Conservation (phyloP, 1,139 yeast species). For the Geotrichum klebahnii region DNA sequence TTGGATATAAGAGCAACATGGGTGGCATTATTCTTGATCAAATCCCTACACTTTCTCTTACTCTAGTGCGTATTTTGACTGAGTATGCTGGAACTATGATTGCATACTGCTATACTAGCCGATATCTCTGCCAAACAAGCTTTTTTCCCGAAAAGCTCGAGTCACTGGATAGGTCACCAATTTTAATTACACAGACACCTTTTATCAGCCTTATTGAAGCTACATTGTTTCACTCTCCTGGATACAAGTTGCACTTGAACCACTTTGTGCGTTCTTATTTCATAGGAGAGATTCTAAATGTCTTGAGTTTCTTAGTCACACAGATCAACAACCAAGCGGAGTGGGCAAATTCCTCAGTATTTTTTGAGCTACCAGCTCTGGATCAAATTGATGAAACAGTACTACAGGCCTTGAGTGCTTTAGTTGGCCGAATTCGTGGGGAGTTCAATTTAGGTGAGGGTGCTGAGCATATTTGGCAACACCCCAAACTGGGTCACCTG, state of each 20-base stretch:
- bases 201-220: constrained; percentile 30
- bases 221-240: constrained; percentile 29
- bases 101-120: constrained; percentile 15
- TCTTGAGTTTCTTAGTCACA: constrained; percentile 22
- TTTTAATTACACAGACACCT: constrained; percentile 18
- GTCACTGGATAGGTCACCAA: constrained; percentile 8
- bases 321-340: constrained; percentile 23
- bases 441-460: constrained; percentile 19
- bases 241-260: constrained; percentile 25
- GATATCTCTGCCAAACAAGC: background rate
- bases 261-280: constrained; percentile 26
- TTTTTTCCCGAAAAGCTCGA: constrained; percentile 7
- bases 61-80: constrained; percentile 53
- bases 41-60: constrained; percentile 55
- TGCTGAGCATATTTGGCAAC: constrained; percentile 14
- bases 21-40: constrained; percentile 51
- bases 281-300: constrained; percentile 26
- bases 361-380: constrained; percentile 27
- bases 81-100: constrained; percentile 29
- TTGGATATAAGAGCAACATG: constrained; percentile 37
- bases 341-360: constrained; percentile 27
- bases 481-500: constrained; percentile 13
- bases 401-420: constrained; percentile 22
- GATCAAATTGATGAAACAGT: constrained; percentile 21
- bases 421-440: constrained; percentile 24